Evolutionary conservation across 768 basidiomycete species (phyloP).

Genomic region (Tephrocybe sp.): DNA sequence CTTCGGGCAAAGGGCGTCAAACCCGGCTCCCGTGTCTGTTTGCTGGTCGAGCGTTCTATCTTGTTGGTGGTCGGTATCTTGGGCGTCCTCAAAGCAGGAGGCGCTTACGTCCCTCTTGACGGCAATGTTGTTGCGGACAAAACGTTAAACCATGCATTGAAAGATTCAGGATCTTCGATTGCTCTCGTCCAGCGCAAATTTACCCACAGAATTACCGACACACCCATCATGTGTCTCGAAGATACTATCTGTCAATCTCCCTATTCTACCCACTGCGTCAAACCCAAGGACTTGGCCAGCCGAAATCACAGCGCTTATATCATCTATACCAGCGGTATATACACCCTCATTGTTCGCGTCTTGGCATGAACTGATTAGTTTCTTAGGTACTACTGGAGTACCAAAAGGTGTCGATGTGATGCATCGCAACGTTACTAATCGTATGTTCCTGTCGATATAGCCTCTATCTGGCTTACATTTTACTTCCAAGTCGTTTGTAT

Average conservation of each 20-base stretch:
- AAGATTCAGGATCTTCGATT: slow-evolving; percentile 42
- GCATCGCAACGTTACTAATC: slow-evolving; percentile 57
- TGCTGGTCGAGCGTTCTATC: slow-evolving; percentile 55
- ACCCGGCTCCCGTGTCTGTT: slow-evolving; percentile 50
- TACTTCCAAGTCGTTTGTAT: slow-evolving; percentile 30
- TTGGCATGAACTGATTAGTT: not conserved
- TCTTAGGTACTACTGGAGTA: slow-evolving; percentile 54
- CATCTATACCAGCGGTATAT: slow-evolving; percentile 60
- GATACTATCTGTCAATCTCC: slow-evolving; percentile 27
- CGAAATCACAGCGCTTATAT: slow-evolving; percentile 50
- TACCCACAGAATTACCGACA: slow-evolving; percentile 24
- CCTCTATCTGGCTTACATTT: not conserved
- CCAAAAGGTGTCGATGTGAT: slow-evolving; percentile 62
- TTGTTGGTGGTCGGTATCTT: slow-evolving; percentile 53
- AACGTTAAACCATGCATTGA: slow-evolving; percentile 48
- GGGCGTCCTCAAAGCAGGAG: slow-evolving; percentile 57
- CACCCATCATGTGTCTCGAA: slow-evolving; percentile 21
- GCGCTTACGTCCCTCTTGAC: slow-evolving; percentile 58
- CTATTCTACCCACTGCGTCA: slow-evolving; percentile 29
- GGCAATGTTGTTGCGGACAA: slow-evolving; percentile 55
- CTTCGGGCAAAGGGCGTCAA: slow-evolving; percentile 44
- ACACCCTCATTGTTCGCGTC: not conserved
- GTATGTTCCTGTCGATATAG: slow-evolving; percentile 35
- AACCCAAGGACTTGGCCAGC: slow-evolving; percentile 36
- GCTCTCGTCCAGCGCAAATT: slow-evolving; percentile 45